Evolutionary conservation across 345 rosid genomes (phyloP), one percentile per base, ranked within the genome.

Genomic region (Gynandropsis gynandra): DNA sequence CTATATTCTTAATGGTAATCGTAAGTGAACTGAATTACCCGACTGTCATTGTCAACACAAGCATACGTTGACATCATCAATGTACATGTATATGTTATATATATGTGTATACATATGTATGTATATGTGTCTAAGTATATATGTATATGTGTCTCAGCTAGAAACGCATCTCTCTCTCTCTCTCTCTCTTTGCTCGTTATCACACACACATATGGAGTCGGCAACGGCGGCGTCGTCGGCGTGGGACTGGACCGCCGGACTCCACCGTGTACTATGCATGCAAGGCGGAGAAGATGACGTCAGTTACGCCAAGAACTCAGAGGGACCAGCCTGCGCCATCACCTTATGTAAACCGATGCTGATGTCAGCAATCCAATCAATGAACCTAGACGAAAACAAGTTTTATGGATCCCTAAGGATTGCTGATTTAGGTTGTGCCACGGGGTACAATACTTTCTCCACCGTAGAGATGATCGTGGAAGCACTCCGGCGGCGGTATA

Each of bases 371-470:
- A 67, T 79, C 24, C 62, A 61, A 18, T 74, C 79, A 29, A 53
- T 67, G 58, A 65, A 64, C 56, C 74, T 74, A 4, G 62, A 50
- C 1, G 42, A 62, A 6, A 52, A 47, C 1, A 47, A 58, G 42
- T 64, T 75, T n/a, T n/a, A n/a, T n/a, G n/a, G n/a, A n/a, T n/a
- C n/a, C 27, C 0, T 79, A 31, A 72, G 69, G 54, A 66, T 80
- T 31, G 71, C 71, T 32, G 85, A 80, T 49, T 64, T 76, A 45
- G 85, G 85, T 34, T 80, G 85, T 47, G 85, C 82, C 32, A 74
- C 80, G 20, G 85, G 80, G n/a, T 57, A 72, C 71, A 76, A 80
- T 58, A 70, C 85, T 3, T 59, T 76, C 61, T 50, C 70, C 31
- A 72, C 71, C 0, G 64, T 72, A 1, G 77, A 76, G 40, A 62